phyloP scores from a whole-genome alignment of 1,284 basidiomycete species.

The Cerrena zonata region DNA sequence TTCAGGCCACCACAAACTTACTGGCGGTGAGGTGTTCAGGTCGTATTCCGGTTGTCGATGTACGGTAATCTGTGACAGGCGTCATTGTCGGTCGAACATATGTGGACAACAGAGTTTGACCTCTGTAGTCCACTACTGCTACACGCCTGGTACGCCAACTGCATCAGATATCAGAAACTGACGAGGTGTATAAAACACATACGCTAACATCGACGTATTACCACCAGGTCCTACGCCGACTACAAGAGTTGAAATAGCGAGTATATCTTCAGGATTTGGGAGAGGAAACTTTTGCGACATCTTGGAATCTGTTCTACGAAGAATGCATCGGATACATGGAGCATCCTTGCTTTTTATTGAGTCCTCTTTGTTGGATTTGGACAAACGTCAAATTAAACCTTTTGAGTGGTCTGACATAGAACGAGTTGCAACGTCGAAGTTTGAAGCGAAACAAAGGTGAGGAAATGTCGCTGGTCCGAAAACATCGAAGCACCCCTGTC shows the following conservation, averaged over 20 bases:
- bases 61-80: constrained; percentile 69
- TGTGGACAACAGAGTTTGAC: constrained; percentile 50
- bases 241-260: constrained; percentile 53
- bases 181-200: constrained; percentile 26
- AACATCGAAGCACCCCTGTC: too few species aligned
- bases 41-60: constrained; percentile 64
- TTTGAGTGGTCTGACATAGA: too few species aligned
- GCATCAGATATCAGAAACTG: constrained; percentile 10
- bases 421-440: too few species aligned
- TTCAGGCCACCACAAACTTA: too few species aligned
- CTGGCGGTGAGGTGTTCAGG: constrained; percentile 39
- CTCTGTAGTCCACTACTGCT: constrained; percentile 59
- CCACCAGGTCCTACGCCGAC: constrained; percentile 75
- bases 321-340: too few species aligned
- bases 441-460: too few species aligned
- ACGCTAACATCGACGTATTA: constrained; percentile 74
- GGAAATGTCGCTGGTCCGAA: too few species aligned
- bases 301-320: too few species aligned
- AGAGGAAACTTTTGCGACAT: constrained; percentile 29
- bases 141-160: constrained; percentile 44
- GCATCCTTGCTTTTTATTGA: too few species aligned
- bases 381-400: too few species aligned
- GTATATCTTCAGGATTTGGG: constrained; percentile 40
- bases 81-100: constrained; percentile 66
- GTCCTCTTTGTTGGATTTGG: too few species aligned